phyloP scores from a whole-genome alignment of 2,329 filamentous ascomycete species.

The Exophiala viscosa region DNA sequence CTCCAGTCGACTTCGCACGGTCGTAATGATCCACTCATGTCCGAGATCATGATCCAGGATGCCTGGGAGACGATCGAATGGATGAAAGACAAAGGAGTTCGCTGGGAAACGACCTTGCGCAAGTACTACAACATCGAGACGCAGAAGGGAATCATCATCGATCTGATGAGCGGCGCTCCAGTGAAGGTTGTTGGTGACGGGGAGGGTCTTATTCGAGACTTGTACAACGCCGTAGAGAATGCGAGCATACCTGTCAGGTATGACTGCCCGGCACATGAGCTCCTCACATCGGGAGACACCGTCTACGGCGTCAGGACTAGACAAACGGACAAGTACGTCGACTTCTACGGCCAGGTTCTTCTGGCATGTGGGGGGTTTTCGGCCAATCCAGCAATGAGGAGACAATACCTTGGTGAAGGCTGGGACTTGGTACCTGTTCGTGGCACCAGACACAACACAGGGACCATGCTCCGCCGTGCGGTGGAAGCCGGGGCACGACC shows the following conservation, averaged over 20 bases:
- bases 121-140: conserved; percentile 61
- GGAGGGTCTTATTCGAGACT: conserved; percentile 39
- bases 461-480: conserved; percentile 55
- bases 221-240: conserved; percentile 25
- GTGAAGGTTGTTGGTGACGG: conserved; percentile 56
- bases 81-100: conserved; percentile 52
- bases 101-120: conserved; percentile 59
- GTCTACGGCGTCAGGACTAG: conserved; percentile 10
- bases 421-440: conserved; percentile 63
- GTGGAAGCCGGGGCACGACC: conserved; percentile 46
- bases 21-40: conserved; percentile 50
- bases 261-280: conserved; percentile 27
- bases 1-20: conserved; percentile 54
- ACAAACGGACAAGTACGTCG: neutral
- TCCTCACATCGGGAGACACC: conserved; percentile 36
- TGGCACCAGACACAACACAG: conserved; percentile 63
- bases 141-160: conserved; percentile 55
- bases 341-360: conserved; percentile 37
- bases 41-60: conserved; percentile 48
- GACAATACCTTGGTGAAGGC: conserved; percentile 53
- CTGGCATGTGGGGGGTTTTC: conserved; percentile 63
- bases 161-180: conserved; percentile 50
- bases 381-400: conserved; percentile 55
- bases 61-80: conserved; percentile 52
- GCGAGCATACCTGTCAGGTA: conserved; percentile 11